These are phyloP conservation scores for Fraxinus albicans DNA, from an alignment of 305 asterid genomes.

Conservation along the genomic window DNA sequence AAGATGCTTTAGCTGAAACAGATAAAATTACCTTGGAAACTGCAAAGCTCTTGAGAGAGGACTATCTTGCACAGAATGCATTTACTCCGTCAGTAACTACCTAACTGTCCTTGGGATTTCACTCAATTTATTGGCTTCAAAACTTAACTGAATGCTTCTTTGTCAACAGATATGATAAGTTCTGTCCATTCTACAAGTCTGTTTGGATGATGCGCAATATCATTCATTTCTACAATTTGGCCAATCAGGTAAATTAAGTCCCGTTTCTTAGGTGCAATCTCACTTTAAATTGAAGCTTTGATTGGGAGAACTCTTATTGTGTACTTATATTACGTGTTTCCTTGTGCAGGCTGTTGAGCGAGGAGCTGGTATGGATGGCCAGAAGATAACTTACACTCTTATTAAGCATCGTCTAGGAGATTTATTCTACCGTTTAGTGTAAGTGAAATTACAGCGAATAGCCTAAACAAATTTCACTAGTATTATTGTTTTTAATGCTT, in stretches of 20 bases:
- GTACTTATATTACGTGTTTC: slow-evolving; percentile 11
- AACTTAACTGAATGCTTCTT: slow-evolving; percentile 16
- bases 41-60: slow-evolving; percentile 97
- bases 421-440: slow-evolving; percentile 93
- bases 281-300: not conserved
- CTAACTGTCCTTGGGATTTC: not conserved
- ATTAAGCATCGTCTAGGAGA: slow-evolving; percentile 95
- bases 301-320: not conserved
- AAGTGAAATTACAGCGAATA: slow-evolving; percentile 37
- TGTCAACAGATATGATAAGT: slow-evolving; percentile 78
- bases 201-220: slow-evolving; percentile 99
- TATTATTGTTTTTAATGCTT: not conserved
- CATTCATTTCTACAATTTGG: slow-evolving; percentile 90
- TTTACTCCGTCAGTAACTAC: slow-evolving; percentile 72
- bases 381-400: slow-evolving; percentile 83
- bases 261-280: not conserved
- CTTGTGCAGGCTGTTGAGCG: slow-evolving; percentile 84
- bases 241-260: slow-evolving; percentile 74
- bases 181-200: slow-evolving; percentile 96
- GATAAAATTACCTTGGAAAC: slow-evolving; percentile 95
- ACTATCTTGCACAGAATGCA: slow-evolving; percentile 97
- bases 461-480: not conserved
- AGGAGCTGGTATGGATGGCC: slow-evolving; percentile 99
- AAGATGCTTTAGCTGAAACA: slow-evolving; percentile 93
- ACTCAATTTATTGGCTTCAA: not conserved